Percentiles rank a stretch among this genome's conserved stretches.
Evolutionary conservation across 1,284 basidiomycete genomes (phyloP).

Genomic region (Inonotus hispidus): DNA sequence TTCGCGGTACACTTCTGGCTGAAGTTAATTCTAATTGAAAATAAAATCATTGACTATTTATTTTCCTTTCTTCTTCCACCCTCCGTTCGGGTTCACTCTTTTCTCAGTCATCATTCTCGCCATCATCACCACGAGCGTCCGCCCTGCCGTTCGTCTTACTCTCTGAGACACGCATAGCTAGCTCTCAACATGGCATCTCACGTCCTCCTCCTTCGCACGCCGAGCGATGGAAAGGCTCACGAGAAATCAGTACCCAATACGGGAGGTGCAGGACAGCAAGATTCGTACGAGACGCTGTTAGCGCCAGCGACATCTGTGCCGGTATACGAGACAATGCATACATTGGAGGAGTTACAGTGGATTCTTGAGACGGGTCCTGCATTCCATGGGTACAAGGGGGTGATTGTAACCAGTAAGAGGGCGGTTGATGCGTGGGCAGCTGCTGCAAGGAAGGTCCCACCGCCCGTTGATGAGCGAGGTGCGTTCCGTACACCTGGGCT

Average conservation of each 20-base stretch:
- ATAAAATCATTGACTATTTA: too few species aligned
- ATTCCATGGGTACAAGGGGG: constrained; percentile 39
- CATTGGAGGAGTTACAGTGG: constrained; percentile 37
- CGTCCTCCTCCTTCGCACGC: constrained; percentile 53
- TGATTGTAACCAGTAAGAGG: constrained; percentile 69
- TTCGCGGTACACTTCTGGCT: too few species aligned
- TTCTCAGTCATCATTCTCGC: not conserved
- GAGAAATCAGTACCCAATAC: constrained; percentile 22
- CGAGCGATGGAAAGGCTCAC: constrained; percentile 32
- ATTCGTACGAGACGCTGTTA: constrained; percentile 50
- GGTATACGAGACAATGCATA: constrained; percentile 57
- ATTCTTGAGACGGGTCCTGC: constrained; percentile 38
- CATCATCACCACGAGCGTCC: not conserved
- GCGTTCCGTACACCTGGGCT: not conserved
- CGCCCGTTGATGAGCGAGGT: constrained; percentile 8
- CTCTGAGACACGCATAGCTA: not conserved
- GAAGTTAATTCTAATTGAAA: too few species aligned
- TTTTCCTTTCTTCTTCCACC: not conserved
- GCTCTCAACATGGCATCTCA: constrained; percentile 10
- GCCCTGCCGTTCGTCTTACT: not conserved
- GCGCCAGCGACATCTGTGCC: constrained; percentile 47
- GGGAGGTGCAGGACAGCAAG: constrained; percentile 27
- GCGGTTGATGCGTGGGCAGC: constrained; percentile 62
- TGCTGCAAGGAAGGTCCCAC: constrained; percentile 30
- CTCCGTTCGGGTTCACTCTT: too few species aligned